Base-by-base conservation (phyloP, 2,329 filamentous ascomycete genomes). In the Orbilia oligospora region DNA sequence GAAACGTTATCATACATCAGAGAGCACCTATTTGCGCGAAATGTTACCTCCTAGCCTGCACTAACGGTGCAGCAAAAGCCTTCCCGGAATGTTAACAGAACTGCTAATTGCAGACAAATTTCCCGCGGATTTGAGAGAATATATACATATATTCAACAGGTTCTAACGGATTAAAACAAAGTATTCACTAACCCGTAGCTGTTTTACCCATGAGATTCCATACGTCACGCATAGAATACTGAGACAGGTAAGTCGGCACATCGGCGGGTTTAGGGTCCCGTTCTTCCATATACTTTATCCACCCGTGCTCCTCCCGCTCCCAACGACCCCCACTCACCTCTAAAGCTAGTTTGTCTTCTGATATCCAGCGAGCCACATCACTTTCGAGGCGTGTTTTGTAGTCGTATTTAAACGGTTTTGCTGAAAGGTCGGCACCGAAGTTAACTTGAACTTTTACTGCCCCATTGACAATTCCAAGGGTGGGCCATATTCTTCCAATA, bases 81-180 rank as follows among this genome's bases (percentile, higher is more conserved):
- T 16, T 58, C n/a, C 2, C 18, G 20, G 51, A 16, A 56, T 30
- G 6, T 30, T 30, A 3, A 56, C 22, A 1, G 5, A 30, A 2
- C 12, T 30, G 22, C 18, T 9, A 49, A 6, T 44, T 51, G 22
- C 33, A 16, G 14, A 16, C 4, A 61, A n/a, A 20, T 27, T 61
- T 27, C n/a, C 36, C 56, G 56, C 20, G 10, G 14, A n/a, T 61
- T 61, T 61, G 56, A 44, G 56, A 44, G 56, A 44, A 44, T 61
- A 44, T 61, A 27, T 36, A 36, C 8, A 36, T 36, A 36, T 8
- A 36, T 36, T 1, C 33, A 36, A 36, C 3, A 30, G 33, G n/a
- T n/a, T n/a, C n/a, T n/a, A n/a, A n/a, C n/a, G n/a, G n/a, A n/a
- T n/a, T n/a, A n/a, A n/a, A n/a, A n/a, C n/a, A n/a, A n/a, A n/a